A percentile compares a stretch with the other conserved stretches of the same genome.
Evolutionary conservation across 2,329 filamentous ascomycete species (phyloP).

Genomic region (Emmonsia crescens): DNA sequence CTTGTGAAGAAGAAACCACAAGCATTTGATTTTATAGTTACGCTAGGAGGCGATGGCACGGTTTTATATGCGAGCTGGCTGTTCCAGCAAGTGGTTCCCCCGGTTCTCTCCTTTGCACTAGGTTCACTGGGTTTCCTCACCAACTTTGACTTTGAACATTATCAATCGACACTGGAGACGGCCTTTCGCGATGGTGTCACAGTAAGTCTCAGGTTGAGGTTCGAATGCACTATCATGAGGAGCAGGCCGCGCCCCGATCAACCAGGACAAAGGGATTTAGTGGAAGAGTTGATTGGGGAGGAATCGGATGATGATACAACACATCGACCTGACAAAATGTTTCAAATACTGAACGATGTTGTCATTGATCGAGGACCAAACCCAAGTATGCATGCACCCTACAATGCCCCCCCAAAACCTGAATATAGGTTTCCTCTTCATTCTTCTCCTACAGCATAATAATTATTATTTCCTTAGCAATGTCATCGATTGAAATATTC

Average conservation of each 20-base stretch:
- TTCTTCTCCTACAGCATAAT: conserved; percentile 3
- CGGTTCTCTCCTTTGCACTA: conserved; percentile 80
- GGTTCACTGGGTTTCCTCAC: conserved; percentile 92
- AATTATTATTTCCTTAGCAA: conserved; percentile 43
- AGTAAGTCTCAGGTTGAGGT: conserved; percentile 74
- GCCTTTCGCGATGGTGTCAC: conserved; percentile 77
- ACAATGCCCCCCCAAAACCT: conserved; percentile 1
- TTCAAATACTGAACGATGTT: conserved; percentile 92
- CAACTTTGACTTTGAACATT: conserved; percentile 83
- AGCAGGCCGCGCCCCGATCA: conserved; percentile 26
- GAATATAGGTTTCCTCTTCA: not conserved
- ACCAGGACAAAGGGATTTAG: conserved; percentile 52
- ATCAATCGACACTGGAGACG: conserved; percentile 55
- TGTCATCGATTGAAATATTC: conserved; percentile 86
- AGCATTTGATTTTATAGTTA: conserved; percentile 86
- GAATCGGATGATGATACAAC: conserved; percentile 75
- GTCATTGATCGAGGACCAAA: conserved; percentile 91
- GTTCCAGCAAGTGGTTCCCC: conserved; percentile 89
- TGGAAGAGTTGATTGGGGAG: conserved; percentile 82
- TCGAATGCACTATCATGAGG: conserved; percentile 90
- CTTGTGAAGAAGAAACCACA: conserved; percentile 71
- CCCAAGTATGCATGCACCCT: conserved; percentile 54
- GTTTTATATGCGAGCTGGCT: conserved; percentile 94
- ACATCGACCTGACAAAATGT: conserved; percentile 71
- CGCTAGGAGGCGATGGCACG: conserved; percentile 89